phyloP scores from a whole-genome alignment of 108 stramenopile genomes.

The Cyclotella atomus region DNA sequence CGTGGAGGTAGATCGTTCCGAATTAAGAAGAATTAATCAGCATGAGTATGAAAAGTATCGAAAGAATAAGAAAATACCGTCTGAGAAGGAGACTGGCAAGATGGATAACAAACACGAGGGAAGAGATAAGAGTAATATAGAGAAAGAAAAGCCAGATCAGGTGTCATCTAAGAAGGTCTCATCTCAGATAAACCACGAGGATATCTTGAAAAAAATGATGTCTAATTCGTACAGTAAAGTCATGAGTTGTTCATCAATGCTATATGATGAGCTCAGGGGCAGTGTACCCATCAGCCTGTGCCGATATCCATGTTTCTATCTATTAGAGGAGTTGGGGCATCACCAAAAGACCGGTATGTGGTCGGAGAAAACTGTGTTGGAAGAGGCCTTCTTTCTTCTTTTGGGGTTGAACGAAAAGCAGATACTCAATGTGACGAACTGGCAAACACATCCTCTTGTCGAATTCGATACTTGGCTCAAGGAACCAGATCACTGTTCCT shows the following conservation, averaged over 20 bases:
- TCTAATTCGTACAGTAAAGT: not conserved
- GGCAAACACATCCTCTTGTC: not conserved
- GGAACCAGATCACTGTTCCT: not conserved
- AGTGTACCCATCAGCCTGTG: not conserved
- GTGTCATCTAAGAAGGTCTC: not conserved
- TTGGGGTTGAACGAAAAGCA: not conserved
- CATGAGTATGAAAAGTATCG: not conserved
- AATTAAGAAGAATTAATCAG: not conserved
- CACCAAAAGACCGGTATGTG: slow-evolving; percentile 6
- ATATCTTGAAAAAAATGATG: not conserved
- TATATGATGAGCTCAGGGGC: not conserved
- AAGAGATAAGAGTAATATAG: not conserved
- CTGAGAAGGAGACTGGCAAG: no score
- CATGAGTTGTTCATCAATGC: not conserved
- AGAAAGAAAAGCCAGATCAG: not conserved
- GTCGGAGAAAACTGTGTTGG: slow-evolving; percentile 14
- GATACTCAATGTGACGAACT: not conserved
- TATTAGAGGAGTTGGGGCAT: not conserved
- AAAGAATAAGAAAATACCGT: no score
- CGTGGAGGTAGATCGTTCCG: not conserved
- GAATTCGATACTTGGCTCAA: slow-evolving; percentile 4
- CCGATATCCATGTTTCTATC: not conserved
- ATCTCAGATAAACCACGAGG: not conserved
- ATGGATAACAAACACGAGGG: no score
- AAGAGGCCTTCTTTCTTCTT: slow-evolving; percentile 19